Evolutionary conservation across 1,139 yeast species (phyloP), one percentile per base, ranked within the genome.

Genomic region (Taiozyma sp.): DNA sequence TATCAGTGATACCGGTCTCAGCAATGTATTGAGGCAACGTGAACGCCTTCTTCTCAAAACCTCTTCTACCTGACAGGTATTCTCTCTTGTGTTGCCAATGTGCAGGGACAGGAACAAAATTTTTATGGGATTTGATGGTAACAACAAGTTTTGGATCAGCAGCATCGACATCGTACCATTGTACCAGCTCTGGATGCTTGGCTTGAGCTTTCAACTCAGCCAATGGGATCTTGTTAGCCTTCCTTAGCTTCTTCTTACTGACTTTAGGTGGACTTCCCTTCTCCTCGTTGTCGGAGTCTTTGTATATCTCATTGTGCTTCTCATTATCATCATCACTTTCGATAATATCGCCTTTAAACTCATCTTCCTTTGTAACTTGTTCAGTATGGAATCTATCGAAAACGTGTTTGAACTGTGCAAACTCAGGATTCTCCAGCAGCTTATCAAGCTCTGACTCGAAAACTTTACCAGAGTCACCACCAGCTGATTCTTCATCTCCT

Each of bases 121-220:
- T 88, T 46, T 81, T 81, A 43, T 74, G 72, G 0, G 85, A 72
- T 62, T 91, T 93, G 71, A 93, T 68, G 14, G 76, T 70, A 0
- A 88, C 80, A 16, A 83, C 72, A 28, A 90, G 65, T 47, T 72
- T 70, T 1, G 99, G 97, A 61, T 89, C 95, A 4, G 74, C 76
- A 0, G 98, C 87, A 68, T 91, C 95, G 2, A 83, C 85, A 66
- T 93, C 99, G 58, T 73, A 79, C 95, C 95, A 86, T 56, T 90
- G 96, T 0, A 93, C 85, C 4, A 84, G 64, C 53, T 88, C 90
- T 0, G 98, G 97, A 40, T 70, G 70, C 7, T 67, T 29, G 69
- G 65, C 62, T 0, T 85, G 75, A 0, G 86, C 74, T 63, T 91
- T 93, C 48, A 93, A 71, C 14, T 76, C 73, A 0, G 93, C 81